These are phyloP conservation scores for Penicillium sp. DNA, from an alignment of 2,329 filamentous ascomycete species.

Conservation along the genomic window DNA sequence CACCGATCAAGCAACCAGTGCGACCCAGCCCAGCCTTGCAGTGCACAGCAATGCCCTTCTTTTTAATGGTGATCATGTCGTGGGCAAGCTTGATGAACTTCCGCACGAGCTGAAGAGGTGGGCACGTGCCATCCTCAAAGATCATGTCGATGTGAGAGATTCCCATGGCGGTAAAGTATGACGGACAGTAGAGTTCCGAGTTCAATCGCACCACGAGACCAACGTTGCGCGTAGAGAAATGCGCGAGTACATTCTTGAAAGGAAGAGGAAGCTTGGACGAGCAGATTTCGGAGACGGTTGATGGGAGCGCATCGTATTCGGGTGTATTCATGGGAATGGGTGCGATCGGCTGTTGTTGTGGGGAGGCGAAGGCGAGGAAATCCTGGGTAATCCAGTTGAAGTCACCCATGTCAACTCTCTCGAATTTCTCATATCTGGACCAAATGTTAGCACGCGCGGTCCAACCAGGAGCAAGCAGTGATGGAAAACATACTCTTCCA, in stretches of 20 bases:
- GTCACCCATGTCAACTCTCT: conserved; percentile 96
- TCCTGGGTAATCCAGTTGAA: conserved; percentile 99
- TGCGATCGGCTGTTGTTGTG: conserved; percentile 77
- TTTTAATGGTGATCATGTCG: conserved; percentile 87
- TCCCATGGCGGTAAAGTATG: conserved; percentile 94
- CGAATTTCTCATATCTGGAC: conserved; percentile 82
- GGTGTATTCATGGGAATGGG: conserved; percentile 75
- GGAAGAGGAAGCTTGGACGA: conserved; percentile 74
- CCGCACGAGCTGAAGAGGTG: conserved; percentile 82
- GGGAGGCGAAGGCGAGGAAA: conserved; percentile 95
- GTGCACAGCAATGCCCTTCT: conserved; percentile 94
- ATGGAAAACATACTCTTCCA: conserved; percentile 71
- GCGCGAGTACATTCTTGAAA: conserved; percentile 93
- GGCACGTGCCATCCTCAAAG: conserved; percentile 97
- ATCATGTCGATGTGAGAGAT: conserved; percentile 99
- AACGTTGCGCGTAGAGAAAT: conserved; percentile 86
- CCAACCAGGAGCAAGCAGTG: background rate
- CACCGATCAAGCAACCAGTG: conserved; percentile 94
- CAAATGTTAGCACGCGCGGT: conserved; percentile 16
- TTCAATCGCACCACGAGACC: conserved; percentile 94
- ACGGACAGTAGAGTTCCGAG: conserved; percentile 91
- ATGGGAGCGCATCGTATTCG: conserved; percentile 74
- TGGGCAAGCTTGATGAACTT: conserved; percentile 95
- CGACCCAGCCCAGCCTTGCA: conserved; percentile 97
- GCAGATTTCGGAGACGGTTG: conserved; percentile 73